phyloP scores from a whole-genome alignment of 441 rosid species.

The Breynia disticha region DNA sequence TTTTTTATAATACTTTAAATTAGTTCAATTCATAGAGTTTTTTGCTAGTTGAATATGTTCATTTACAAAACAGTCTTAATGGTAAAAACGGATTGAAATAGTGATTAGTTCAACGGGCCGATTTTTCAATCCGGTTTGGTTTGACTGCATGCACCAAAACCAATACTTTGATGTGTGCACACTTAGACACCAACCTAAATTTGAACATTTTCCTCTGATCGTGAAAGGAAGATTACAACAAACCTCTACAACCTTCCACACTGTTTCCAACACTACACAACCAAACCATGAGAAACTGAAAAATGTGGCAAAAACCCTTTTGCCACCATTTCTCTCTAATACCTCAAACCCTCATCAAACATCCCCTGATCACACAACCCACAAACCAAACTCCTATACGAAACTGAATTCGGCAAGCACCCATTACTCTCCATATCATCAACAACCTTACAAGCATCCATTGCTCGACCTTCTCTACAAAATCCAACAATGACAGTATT shows the following conservation, averaged over 20 bases:
- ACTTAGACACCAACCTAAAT: too few relatives aligned
- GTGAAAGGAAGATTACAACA: too few relatives aligned
- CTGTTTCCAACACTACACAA: slow-evolving; percentile 53
- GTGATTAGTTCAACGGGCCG: too few relatives aligned
- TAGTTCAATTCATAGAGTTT: too few relatives aligned
- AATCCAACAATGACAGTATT: slow-evolving; percentile 68
- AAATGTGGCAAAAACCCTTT: slow-evolving; percentile 67
- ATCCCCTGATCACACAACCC: slow-evolving; percentile 72
- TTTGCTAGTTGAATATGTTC: too few relatives aligned
- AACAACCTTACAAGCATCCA: slow-evolving; percentile 68
- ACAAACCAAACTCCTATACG: slow-evolving; percentile 61
- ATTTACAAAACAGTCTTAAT: too few relatives aligned
- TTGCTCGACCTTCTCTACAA: slow-evolving; percentile 62
- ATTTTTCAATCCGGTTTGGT: too few relatives aligned
- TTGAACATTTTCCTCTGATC: too few relatives aligned
- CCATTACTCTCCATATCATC: slow-evolving; percentile 62
- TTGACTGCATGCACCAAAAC: too few relatives aligned
- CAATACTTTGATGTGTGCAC: too few relatives aligned
- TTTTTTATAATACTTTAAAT: too few relatives aligned
- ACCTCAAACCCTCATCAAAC: slow-evolving; percentile 59
- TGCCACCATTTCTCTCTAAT: slow-evolving; percentile 44
- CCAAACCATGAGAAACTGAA: slow-evolving; percentile 51
- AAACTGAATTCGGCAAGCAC: slow-evolving; percentile 63
- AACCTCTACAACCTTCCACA: slow-evolving; percentile 53
- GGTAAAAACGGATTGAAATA: too few relatives aligned